Percentiles rank a stretch among this genome's conserved stretches.
These are phyloP conservation scores for Cephaloascus fragrans DNA, from an alignment of 805 yeast species.

Conservation along the genomic window DNA sequence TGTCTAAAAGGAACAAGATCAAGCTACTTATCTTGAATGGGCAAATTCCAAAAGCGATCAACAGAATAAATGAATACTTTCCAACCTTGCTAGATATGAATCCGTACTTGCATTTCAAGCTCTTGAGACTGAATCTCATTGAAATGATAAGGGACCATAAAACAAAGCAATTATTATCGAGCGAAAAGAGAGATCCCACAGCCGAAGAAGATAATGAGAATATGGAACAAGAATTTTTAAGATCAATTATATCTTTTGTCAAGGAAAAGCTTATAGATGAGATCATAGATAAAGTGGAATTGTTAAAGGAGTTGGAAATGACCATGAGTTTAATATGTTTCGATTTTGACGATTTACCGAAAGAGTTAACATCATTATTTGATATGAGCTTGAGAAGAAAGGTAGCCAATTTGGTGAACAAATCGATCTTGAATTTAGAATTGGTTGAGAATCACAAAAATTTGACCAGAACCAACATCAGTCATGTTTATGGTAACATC, in stretches of 20 bases:
- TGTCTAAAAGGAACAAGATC: conserved; percentile 42
- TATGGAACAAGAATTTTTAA: conserved; percentile 38
- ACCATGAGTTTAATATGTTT: conserved; percentile 74
- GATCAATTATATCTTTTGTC: conserved; percentile 47
- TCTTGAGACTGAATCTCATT: conserved; percentile 62
- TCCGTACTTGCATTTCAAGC: conserved; percentile 58
- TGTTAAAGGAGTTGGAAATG: conserved; percentile 65
- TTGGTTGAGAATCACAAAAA: conserved; percentile 11
- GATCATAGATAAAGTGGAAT: conserved; percentile 45
- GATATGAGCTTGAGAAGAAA: conserved; percentile 51
- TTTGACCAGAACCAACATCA: conserved; percentile 1
- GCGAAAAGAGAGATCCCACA: background rate
- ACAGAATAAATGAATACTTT: conserved; percentile 43
- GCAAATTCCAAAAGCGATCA: conserved; percentile 48
- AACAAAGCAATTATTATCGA: background rate
- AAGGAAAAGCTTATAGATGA: conserved; percentile 52
- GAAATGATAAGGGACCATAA: conserved; percentile 67
- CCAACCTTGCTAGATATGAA: conserved; percentile 60
- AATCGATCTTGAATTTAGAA: conserved; percentile 39
- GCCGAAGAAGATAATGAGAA: conserved; percentile 2
- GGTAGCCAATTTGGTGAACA: conserved; percentile 65
- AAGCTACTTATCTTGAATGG: conserved; percentile 49
- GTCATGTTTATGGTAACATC: background rate
- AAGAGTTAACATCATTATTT: conserved; percentile 43
- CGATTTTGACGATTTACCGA: conserved; percentile 40